These are phyloP conservation scores for Backusella morwellensis DNA, from an alignment of 192 early-diverging fungal species.

Conservation along the genomic window DNA sequence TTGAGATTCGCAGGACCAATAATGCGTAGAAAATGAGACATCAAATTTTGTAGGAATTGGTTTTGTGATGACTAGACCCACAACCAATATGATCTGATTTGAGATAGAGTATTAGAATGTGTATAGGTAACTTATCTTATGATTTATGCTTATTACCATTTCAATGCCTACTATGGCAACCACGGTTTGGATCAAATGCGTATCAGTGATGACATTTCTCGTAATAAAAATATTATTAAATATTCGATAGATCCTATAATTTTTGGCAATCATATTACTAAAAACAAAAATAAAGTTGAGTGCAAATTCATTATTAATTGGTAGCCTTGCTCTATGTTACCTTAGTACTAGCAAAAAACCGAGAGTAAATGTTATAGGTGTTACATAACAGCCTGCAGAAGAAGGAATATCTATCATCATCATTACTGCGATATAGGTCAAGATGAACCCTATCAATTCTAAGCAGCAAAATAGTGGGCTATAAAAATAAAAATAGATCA, in stretches of 20 bases:
- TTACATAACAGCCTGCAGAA: slow-evolving; percentile 28
- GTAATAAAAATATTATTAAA: slow-evolving; percentile 53
- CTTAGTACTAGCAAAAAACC: slow-evolving; percentile 38
- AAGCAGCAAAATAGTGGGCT: slow-evolving; percentile 53
- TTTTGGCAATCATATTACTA: slow-evolving; percentile 55
- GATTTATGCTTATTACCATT: slow-evolving; percentile 33
- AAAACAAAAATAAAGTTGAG: slow-evolving; percentile 9
- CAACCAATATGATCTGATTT: slow-evolving; percentile 32
- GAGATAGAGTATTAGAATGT: not conserved
- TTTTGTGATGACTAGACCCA: slow-evolving; percentile 36
- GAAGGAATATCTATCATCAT: slow-evolving; percentile 41
- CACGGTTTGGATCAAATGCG: slow-evolving; percentile 43
- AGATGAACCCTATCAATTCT: slow-evolving; percentile 47
- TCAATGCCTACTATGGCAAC: slow-evolving; percentile 34
- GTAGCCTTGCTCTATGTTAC: not conserved
- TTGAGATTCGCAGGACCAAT: slow-evolving; percentile 41
- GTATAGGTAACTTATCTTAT: not conserved
- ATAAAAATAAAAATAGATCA: not conserved
- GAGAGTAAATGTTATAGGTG: slow-evolving; percentile 40
- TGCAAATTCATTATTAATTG: not conserved
- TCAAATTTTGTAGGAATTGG: slow-evolving; percentile 28
- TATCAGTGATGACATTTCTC: slow-evolving; percentile 45
- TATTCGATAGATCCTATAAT: slow-evolving; percentile 52
- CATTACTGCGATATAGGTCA: slow-evolving; percentile 37
- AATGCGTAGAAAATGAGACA: slow-evolving; percentile 35